Percentiles rank a stretch among this genome's conserved stretches.
These are phyloP conservation scores for Castanospermum australe DNA, from an alignment of 306 rosid species.

Conservation along the genomic window DNA sequence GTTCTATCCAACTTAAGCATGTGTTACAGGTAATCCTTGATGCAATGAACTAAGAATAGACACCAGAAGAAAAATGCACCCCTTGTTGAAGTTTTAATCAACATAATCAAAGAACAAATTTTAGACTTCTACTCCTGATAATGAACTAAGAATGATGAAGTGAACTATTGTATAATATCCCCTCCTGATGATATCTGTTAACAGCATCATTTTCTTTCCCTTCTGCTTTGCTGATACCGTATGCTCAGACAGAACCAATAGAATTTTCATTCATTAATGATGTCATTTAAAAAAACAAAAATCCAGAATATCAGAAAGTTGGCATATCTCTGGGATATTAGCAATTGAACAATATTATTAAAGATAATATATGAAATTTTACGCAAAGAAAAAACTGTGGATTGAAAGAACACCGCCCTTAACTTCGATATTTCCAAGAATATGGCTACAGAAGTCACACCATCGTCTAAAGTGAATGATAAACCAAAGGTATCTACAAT, in stretches of 20 bases:
- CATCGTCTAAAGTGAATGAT: conserved; percentile 9
- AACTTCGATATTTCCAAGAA: neutral
- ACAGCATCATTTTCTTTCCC: neutral
- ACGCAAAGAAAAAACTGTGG: neutral
- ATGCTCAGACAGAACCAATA: neutral
- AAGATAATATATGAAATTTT: neutral
- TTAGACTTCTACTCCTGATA: neutral
- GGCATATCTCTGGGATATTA: neutral
- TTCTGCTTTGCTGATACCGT: neutral
- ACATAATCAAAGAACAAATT: neutral
- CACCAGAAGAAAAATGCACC: neutral
- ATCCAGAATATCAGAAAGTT: neutral
- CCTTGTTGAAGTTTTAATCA: neutral
- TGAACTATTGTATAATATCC: neutral
- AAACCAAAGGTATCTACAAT: neutral
- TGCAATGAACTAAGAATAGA: neutral
- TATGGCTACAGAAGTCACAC: neutral
- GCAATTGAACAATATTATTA: neutral
- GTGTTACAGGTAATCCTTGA: neutral
- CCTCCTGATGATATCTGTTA: neutral
- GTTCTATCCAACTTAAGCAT: neutral
- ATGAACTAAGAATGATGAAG: too few species aligned
- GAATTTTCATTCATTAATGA: neutral
- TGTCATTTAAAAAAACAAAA: conserved; percentile 2
- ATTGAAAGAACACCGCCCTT: neutral